Conservation (phyloP, 306 rosid species). For the Potentilla sterilis region DNA sequence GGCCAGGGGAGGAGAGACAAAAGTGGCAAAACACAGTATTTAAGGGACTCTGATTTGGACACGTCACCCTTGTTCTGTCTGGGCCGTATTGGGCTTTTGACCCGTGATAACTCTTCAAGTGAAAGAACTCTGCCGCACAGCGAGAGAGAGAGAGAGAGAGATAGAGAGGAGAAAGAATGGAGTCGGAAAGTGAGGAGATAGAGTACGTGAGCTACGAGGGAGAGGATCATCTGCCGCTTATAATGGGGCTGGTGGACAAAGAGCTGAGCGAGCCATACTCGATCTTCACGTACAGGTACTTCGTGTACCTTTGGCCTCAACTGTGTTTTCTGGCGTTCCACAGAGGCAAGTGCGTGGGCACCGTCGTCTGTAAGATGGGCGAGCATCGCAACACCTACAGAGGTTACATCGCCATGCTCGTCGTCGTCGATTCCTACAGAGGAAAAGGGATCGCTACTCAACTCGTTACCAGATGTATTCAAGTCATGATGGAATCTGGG, state of each 20-base stretch:
- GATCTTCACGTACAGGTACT: slow-evolving; percentile 93
- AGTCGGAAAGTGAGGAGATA: slow-evolving; percentile 40
- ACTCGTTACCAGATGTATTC: slow-evolving; percentile 82
- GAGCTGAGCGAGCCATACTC: slow-evolving; percentile 99
- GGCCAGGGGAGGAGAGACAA: background rate
- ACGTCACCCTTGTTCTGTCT: background rate
- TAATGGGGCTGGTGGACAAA: slow-evolving; percentile 84
- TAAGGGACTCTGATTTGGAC: background rate
- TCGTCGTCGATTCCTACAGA: slow-evolving; percentile 83
- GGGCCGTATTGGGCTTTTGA: background rate
- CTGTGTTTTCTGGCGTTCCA: slow-evolving; percentile 94
- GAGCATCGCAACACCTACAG: slow-evolving; percentile 84
- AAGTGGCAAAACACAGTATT: background rate
- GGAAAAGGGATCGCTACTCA: slow-evolving; percentile 94
- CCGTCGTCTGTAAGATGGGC: slow-evolving; percentile 97
- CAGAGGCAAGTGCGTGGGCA: slow-evolving; percentile 83
- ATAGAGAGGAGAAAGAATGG: background rate
- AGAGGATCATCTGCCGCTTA: slow-evolving; percentile 81
- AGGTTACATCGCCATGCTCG: slow-evolving; percentile 96
- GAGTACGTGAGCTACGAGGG: slow-evolving; percentile 83
- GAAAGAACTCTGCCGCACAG: too few relatives aligned
- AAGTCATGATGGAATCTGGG: slow-evolving; percentile 94
- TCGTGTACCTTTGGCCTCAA: slow-evolving; percentile 96
- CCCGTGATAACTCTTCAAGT: background rate
- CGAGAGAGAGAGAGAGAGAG: too few relatives aligned